phyloP scores from a whole-genome alignment of 208 protist genomes.

The Lotmaria passim region DNA sequence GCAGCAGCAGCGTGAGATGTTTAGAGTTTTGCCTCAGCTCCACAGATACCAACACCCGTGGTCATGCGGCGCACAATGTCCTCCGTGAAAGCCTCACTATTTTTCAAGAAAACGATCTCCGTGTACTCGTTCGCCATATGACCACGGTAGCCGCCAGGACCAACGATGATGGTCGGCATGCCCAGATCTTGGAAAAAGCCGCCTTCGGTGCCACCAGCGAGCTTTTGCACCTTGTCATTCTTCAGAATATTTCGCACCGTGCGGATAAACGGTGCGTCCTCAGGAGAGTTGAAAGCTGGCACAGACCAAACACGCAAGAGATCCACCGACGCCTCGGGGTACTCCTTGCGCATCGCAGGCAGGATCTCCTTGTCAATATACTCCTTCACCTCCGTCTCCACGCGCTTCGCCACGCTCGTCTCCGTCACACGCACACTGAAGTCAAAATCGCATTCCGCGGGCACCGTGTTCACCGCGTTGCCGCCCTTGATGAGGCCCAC shows the following conservation, averaged over 20 bases:
- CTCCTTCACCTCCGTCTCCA: slow-evolving; percentile 32
- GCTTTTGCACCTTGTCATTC: slow-evolving; percentile 16
- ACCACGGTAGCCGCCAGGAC: slow-evolving; percentile 42
- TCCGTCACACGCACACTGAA: slow-evolving; percentile 47
- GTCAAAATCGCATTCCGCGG: slow-evolving; percentile 40
- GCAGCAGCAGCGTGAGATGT: not conserved
- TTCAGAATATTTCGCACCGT: slow-evolving; percentile 25
- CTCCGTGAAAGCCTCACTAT: slow-evolving; percentile 21
- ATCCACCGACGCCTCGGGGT: slow-evolving; percentile 28
- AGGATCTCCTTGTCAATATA: slow-evolving; percentile 34
- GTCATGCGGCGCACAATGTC: slow-evolving; percentile 21
- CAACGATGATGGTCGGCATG: slow-evolving; percentile 53
- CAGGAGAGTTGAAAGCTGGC: slow-evolving; percentile 26
- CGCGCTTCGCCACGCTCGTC: slow-evolving; percentile 13
- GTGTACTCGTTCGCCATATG: slow-evolving; percentile 57
- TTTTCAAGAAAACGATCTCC: slow-evolving; percentile 33
- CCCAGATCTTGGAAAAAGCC: slow-evolving; percentile 49
- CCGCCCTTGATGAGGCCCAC: slow-evolving; percentile 46
- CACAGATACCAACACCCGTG: slow-evolving; percentile 1
- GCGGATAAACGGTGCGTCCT: slow-evolving; percentile 41
- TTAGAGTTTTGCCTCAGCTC: not conserved
- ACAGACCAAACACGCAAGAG: slow-evolving; percentile 1
- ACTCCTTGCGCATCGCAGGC: too few species aligned
- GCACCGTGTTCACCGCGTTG: slow-evolving; percentile 52
- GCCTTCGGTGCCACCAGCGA: slow-evolving; percentile 40